Conservation (phyloP, 331 rosid genomes). For the Prunus yedoensis region DNA sequence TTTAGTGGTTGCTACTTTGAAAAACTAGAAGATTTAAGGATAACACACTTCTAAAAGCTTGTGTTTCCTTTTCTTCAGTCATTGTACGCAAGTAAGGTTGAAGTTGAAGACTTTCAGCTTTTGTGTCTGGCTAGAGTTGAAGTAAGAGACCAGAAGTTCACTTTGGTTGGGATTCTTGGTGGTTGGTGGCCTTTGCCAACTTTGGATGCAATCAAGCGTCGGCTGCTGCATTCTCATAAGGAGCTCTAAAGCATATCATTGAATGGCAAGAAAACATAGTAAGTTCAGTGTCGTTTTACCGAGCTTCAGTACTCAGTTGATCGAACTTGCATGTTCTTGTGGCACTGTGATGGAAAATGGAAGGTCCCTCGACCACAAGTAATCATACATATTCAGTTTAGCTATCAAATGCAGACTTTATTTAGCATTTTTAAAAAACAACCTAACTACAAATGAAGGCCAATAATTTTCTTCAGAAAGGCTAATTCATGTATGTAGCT, state of each 20-base stretch:
- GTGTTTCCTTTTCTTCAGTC: constrained; percentile 47
- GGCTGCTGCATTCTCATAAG: constrained; percentile 31
- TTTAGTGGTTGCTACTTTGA: not conserved
- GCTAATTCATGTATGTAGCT: not conserved
- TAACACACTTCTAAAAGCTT: constrained; percentile 19
- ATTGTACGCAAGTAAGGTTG: constrained; percentile 64
- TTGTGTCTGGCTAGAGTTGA: constrained; percentile 64
- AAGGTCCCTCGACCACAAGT: not conserved
- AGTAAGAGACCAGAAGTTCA: constrained; percentile 46
- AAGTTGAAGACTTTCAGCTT: constrained; percentile 70
- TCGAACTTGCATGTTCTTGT: not conserved
- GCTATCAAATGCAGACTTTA: not conserved
- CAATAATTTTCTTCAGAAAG: not conserved
- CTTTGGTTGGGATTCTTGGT: constrained; percentile 73
- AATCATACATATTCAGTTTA: not conserved
- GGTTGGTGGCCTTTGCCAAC: constrained; percentile 72
- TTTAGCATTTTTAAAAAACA: not conserved
- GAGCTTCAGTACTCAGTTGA: not conserved
- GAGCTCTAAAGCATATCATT: constrained; percentile 31
- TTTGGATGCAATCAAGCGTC: constrained; percentile 19
- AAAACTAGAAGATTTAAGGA: not conserved
- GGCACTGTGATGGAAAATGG: not conserved
- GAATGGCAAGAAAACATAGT: not conserved
- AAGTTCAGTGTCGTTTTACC: not conserved
- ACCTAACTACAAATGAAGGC: not conserved